Percentiles rank a stretch among this genome's conserved stretches.
Conservation (phyloP, 371 early-diverging fungal genomes). For the Gilbertella persicaria region DNA sequence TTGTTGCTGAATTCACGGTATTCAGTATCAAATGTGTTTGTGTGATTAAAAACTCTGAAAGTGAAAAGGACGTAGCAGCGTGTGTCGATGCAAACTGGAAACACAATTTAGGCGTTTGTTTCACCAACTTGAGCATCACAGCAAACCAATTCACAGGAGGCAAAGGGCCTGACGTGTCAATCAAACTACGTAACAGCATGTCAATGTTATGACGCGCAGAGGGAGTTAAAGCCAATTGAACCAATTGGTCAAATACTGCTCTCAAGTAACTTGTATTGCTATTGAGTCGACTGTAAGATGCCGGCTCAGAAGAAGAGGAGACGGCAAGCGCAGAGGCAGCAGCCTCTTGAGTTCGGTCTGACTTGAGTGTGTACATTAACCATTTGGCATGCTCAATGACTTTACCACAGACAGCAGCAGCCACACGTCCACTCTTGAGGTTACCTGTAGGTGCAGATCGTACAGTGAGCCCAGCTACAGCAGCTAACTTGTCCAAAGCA, state of each 20-base stretch:
- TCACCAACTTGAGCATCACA: conserved; percentile 34
- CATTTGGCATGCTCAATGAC: conserved; percentile 16
- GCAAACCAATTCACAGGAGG: conserved; percentile 65
- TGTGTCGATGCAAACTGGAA: conserved; percentile 52
- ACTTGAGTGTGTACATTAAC: neutral
- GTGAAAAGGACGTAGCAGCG: conserved; percentile 54
- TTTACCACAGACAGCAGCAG: conserved; percentile 42
- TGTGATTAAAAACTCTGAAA: conserved; percentile 55
- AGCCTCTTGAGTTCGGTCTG: neutral
- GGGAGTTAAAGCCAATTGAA: neutral
- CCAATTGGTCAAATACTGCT: conserved; percentile 46
- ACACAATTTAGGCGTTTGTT: conserved; percentile 27
- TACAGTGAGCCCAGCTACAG: conserved; percentile 25
- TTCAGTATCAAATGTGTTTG: conserved; percentile 24
- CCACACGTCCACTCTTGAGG: conserved; percentile 40
- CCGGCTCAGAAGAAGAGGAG: conserved; percentile 44
- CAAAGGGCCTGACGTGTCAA: conserved; percentile 49
- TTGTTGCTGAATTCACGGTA: neutral
- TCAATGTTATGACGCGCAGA: neutral
- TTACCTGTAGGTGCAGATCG: conserved; percentile 29
- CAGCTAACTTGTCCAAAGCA: conserved; percentile 22
- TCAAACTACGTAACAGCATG: conserved; percentile 26
- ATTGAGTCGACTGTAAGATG: conserved; percentile 49
- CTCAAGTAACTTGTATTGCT: conserved; percentile 56
- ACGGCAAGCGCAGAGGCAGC: neutral